Base-by-base conservation (phyloP, 1,139 yeast species). In the Saccharomyces hybrid region DNA sequence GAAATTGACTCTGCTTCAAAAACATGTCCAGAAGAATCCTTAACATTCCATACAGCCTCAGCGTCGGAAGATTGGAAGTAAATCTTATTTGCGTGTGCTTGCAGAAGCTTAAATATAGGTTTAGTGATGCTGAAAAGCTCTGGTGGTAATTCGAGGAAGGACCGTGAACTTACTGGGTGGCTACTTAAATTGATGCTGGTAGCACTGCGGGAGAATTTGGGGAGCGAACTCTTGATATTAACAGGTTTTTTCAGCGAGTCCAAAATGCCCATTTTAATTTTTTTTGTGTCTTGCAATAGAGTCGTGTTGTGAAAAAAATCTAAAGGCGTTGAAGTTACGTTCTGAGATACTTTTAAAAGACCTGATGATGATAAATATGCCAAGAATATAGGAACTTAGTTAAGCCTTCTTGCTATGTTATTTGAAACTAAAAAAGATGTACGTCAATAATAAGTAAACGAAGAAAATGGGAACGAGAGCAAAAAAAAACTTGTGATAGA, bases 101-200 rank as follows among this genome's bases (percentile, higher is more conserved):
- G 58, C 19, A 60, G 47, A 11, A 63, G 34, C n/a, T 54, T 58
- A 27, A 60, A 46, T 41, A 59, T 47, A 11, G 66, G 65, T 27
- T 53, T 57, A 3, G 57, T 41, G 11, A 54, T 48, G 11, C 47
- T 48, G 28, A 51, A 52, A 4, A 60, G 50, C n/a, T 58, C 60
- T n/a, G 51, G 46, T 2, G 65, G 63, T 14, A 60, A 14, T 13
- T 58, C 55, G 34, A 58, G 56, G 48, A 56, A 56, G 14, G 57
- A 49, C 8, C 51, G 32, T 16, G 46, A 9, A 14, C 19, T 47
- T 27, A 16, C 16, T 38, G 44, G 44, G 13, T 38, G 44, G 13
- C 44, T 38, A 5, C 44, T 38, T 9, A 11, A 38, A 19, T 8
- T 16, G 25, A 38, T 5, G 19, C 42, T 16, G 7, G 25, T 38